Conservation (phyloP, 495 filamentous ascomycete species). For the Xylaria flabelliformis region DNA sequence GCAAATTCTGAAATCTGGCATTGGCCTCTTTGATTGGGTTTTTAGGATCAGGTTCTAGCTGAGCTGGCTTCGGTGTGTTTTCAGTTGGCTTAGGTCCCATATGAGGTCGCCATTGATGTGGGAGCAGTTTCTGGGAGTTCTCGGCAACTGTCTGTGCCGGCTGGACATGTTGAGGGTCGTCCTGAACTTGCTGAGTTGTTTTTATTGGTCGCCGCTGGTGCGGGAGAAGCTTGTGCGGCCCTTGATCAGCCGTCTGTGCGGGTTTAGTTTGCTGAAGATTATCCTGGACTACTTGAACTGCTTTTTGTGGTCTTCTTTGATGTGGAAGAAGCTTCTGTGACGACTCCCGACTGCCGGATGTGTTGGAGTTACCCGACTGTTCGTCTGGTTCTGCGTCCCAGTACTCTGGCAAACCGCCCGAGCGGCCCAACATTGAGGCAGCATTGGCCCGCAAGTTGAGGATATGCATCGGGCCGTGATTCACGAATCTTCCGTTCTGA, state of each 20-base stretch:
- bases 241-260: background rate
- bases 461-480: background rate
- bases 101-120: background rate
- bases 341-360: background rate
- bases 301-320: background rate
- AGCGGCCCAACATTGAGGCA: slow-evolving; percentile 10
- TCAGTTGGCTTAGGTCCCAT: too few relatives aligned
- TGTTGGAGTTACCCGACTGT: background rate
- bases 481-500: background rate
- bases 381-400: background rate
- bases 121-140: background rate
- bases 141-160: too few relatives aligned
- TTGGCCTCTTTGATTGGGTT: background rate
- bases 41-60: background rate
- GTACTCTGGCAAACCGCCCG: slow-evolving; percentile 1
- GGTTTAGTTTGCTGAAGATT: background rate
- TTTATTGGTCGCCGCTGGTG: background rate
- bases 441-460: background rate
- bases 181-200: too few relatives aligned
- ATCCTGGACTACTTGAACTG: background rate
- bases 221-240: background rate
- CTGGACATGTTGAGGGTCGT: too few relatives aligned
- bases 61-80: background rate
- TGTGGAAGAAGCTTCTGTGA: background rate
- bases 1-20: background rate